These are phyloP conservation scores for Leccinum arenicola DNA, from an alignment of 768 basidiomycete genomes.

Conservation along the genomic window DNA sequence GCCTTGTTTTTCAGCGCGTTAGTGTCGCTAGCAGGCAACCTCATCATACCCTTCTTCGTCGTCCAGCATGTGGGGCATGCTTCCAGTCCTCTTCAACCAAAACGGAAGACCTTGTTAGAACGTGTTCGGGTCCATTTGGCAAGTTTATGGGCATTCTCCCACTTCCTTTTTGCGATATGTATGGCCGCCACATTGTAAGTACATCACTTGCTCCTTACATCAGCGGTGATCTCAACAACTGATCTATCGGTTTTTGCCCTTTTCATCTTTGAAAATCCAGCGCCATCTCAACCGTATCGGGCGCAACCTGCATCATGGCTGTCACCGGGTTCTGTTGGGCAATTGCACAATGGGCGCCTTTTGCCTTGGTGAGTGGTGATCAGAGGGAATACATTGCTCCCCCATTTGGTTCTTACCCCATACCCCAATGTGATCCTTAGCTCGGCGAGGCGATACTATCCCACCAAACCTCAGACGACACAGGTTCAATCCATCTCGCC, in stretches of 20 bases:
- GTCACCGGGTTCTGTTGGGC: slow-evolving; percentile 92
- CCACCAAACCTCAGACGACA: slow-evolving; percentile 42
- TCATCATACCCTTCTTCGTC: slow-evolving; percentile 70
- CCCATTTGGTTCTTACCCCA: slow-evolving; percentile 14
- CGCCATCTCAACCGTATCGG: slow-evolving; percentile 63
- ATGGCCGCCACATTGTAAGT: slow-evolving; percentile 87
- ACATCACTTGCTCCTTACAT: slow-evolving; percentile 8
- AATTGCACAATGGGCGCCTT: slow-evolving; percentile 90
- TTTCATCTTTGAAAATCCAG: slow-evolving; percentile 37
- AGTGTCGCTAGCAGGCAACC: slow-evolving; percentile 62
- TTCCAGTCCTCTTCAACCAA: slow-evolving; percentile 18
- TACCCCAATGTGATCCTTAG: slow-evolving; percentile 35
- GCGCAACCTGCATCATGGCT: slow-evolving; percentile 74
- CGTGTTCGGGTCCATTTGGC: slow-evolving; percentile 58
- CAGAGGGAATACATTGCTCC: not conserved
- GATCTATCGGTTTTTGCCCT: slow-evolving; percentile 9
- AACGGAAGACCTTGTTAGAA: slow-evolving; percentile 33
- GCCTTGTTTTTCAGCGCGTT: slow-evolving; percentile 79
- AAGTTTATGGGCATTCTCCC: slow-evolving; percentile 76
- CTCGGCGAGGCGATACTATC: slow-evolving; percentile 85
- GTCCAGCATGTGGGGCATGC: slow-evolving; percentile 14
- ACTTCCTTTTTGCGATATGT: slow-evolving; percentile 67
- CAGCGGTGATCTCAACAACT: slow-evolving; percentile 13
- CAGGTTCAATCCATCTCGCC: slow-evolving; percentile 36
- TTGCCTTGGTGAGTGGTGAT: slow-evolving; percentile 63